Conservation (phyloP, 805 yeast species). For the Candida quercuum region DNA sequence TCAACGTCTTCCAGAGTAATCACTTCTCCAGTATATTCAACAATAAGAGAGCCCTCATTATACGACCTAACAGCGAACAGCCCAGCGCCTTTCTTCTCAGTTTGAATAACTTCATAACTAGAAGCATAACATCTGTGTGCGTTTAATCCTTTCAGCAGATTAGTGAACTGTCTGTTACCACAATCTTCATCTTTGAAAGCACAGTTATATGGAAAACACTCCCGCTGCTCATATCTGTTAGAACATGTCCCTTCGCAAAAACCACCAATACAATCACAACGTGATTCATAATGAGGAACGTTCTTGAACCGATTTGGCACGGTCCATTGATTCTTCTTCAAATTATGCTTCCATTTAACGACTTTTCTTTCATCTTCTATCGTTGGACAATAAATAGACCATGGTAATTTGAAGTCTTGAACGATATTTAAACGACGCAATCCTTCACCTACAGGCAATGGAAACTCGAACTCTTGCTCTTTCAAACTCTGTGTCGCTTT, state of each 20-base stretch:
- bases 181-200: constrained; percentile 27
- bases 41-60: constrained; percentile 33
- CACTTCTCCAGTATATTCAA: constrained; percentile 47
- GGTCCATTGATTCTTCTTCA: constrained; percentile 17
- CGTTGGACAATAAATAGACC: constrained; percentile 29
- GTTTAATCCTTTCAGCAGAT: constrained; percentile 13
- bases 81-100: constrained; percentile 39
- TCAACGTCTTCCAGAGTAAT: constrained; percentile 35
- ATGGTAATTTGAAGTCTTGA: constrained; percentile 27
- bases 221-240: constrained; percentile 27
- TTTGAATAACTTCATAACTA: constrained; percentile 29
- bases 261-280: constrained; percentile 18
- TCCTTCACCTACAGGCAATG: constrained; percentile 20
- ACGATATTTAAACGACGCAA: constrained; percentile 9
- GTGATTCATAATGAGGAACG: background rate
- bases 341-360: constrained; percentile 24
- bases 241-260: constrained; percentile 30
- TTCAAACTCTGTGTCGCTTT: constrained; percentile 6
- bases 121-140: constrained; percentile 16
- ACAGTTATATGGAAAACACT: constrained; percentile 30
- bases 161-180: constrained; percentile 33
- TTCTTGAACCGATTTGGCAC: background rate
- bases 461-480: constrained; percentile 9
- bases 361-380: constrained; percentile 16
- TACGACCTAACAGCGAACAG: constrained; percentile 33